Evolutionary conservation across 2,329 filamentous ascomycete species (phyloP).

Genomic region (Talaromyces verruculosus): DNA sequence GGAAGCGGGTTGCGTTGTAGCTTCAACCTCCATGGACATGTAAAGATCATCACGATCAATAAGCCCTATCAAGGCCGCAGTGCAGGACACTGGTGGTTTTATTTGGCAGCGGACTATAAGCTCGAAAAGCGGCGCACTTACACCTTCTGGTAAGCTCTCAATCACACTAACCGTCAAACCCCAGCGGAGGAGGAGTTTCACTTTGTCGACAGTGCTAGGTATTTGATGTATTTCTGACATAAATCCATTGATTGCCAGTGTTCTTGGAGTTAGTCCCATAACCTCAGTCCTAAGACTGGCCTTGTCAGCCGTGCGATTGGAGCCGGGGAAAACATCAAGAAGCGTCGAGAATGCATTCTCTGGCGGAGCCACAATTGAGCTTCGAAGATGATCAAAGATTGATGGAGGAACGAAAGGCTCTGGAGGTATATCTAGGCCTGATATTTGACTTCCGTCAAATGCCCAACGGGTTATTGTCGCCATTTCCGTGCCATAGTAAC

Average conservation of each 20-base stretch:
- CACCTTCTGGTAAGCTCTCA: constrained; percentile 79
- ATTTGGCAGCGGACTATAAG: constrained; percentile 80
- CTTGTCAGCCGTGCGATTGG: constrained; percentile 31
- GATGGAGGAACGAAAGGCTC: constrained; percentile 60
- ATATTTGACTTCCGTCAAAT: constrained; percentile 56
- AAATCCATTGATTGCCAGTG: constrained; percentile 67
- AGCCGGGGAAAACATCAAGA: constrained; percentile 47
- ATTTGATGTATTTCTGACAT: constrained; percentile 57
- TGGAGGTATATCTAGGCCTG: constrained; percentile 44
- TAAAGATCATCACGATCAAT: constrained; percentile 81
- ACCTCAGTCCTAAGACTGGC: constrained; percentile 40
- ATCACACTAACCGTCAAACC: constrained; percentile 65
- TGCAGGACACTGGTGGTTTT: constrained; percentile 77
- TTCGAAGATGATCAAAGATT: constrained; percentile 57
- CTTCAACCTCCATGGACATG: constrained; percentile 58
- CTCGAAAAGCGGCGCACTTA: constrained; percentile 79
- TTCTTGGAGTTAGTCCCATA: constrained; percentile 59
- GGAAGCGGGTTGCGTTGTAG: constrained; percentile 35
- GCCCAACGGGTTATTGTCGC: constrained; percentile 54
- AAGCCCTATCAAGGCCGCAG: constrained; percentile 66
- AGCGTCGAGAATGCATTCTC: constrained; percentile 50
- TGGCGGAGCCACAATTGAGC: constrained; percentile 35
- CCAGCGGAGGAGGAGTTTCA: constrained; percentile 71
- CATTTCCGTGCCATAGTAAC: constrained; percentile 63
- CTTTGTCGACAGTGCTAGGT: constrained; percentile 59